Base-by-base conservation (phyloP, 352 stramenopile species). In the Phytophthora agathidicida region DNA sequence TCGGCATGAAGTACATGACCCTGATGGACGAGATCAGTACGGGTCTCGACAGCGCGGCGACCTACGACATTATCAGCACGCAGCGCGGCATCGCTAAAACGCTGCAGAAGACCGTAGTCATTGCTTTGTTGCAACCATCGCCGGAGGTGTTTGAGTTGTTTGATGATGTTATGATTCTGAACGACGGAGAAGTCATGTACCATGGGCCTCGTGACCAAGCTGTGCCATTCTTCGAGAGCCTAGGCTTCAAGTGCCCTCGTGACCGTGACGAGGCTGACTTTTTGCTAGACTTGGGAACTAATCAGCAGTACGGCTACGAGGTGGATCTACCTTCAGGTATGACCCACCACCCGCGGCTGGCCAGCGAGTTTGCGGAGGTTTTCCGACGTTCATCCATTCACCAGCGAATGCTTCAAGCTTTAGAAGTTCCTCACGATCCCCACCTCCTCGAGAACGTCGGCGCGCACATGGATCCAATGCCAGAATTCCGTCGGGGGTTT, bases 1-100 rank as follows among this genome's bases (percentile, higher is more conserved):
- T 93, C 41, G 72, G 75, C 28, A 71, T 77, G 43, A 80, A 85
- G 60, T 83, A 79, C 50, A 74, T 97, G 32, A 69, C 82, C n/a
- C 84, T 94, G 38, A 84, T 86, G 64, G 93, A 98, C 55, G 86
- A 96, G 71, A 97, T 98, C 64, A 96, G 81, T 53, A 98, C 91
- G 9, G 94, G 94, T 7, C 82, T 98, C 63, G 50, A 91, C 91
- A 70, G 68, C 89, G 45, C 70, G 79, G 27, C 92, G 42, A 78
- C 64, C 4, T 74, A 59, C 36, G 60, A 74, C 42, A 74, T 74
- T 46, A 71, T 74, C 31, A 71, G 20, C 22, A 75, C 60, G 2
- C 60, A 75, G 46, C 65, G 65, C 0, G 41, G 54, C 6, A 69
- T 68, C 33, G 60, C 60, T 4, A 68, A 64, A 13, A 64, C 36